Evolutionary conservation across 495 filamentous ascomycete genomes (phyloP), one percentile per base, ranked within the genome.

Genomic region (Beverwykella pulmonaria): DNA sequence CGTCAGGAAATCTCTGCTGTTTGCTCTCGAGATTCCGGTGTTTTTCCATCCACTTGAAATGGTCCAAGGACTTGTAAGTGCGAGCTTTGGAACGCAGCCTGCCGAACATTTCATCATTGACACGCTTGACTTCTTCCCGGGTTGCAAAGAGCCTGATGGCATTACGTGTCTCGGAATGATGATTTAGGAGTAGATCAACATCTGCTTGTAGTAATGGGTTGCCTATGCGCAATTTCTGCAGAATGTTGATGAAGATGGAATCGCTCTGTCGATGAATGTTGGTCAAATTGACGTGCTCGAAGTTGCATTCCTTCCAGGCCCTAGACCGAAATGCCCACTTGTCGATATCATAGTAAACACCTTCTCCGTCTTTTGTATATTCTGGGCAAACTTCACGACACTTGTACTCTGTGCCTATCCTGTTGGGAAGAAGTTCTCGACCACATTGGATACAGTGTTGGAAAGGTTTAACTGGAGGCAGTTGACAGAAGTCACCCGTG

Each of bases 191-290:
- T 1, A 81, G 66, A 6, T 81, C 59, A 14, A 75, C 71, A 7
- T 86, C 81, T 0, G 65, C 64, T 0, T 14, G n/a, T 14, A 57
- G 71, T 3, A 84, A 73, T 5, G 59, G 54, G 8, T 74, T 32
- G 6, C 84, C 84, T 30, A 81, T 69, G 0, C 84, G 76, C 49
- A 78, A 80, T 53, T 81, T 84, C 26, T 86, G 75, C 0, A 87
- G 75, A 9, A 86, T 79, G 3, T 73, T 61, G 32, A 82, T 81
- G 59, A 86, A 86, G 0, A 62, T 61, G 23, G 54, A 44, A 54
- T 86, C 83, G 17, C 67, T 78, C 59, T 87, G 84, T 6, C 84
- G 81, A 57, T 87, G 82, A 9, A 84, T 82, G 1, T 74, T 74
- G 1, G 77, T 78, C 1, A 86, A 77, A 25, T 82, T 71, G 15